Base-by-base conservation (phyloP, 2,329 filamentous ascomycete species). In the Colletotrichum ledebouriae region DNA sequence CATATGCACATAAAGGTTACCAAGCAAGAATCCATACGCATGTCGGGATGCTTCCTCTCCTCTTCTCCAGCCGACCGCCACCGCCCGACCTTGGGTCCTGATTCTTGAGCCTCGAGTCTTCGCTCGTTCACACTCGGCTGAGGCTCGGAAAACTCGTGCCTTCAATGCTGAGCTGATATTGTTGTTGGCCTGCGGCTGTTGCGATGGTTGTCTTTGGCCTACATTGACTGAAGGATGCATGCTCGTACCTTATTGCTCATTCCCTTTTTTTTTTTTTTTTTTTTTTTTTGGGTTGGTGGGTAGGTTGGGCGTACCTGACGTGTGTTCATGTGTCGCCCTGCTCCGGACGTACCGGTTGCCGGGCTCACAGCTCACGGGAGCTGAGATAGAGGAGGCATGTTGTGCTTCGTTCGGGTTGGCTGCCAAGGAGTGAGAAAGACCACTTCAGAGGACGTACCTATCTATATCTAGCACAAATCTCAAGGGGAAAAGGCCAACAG, bases 1-100 rank as follows among this genome's bases (percentile, higher is more conserved):
- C 49, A 34, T 44, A 52, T 60, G 62, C 46, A 17, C 17, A 17
- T 17, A 17, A 17, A 17, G 17, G 17, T 17, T 17, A 17, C 17
- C 17, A 17, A 17, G 17, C 17, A 17, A 17, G 25, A 22, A 52
- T 25, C 49, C 49, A 34, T 44, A 52, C 53, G 62, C 46, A 65
- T 37, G 39, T 59, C 56, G 56, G 41, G 41, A 25, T 39, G 55
- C 20, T 59, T 59, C 25, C 25, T 25, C 25, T 25, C 56, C 46
- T 57, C 44, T 60, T 47, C 47, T 52, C 47, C 17, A 65, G 47
- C 56, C 63, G 63, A 60, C 56, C 15, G 56, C 33, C 22, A 42
- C 20, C 39, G 37, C 25, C 25, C 25, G 25, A 41, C 53, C 53
- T 20, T 13, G 49, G 12, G 15, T 33, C 33, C 6, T 39, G 33